These are phyloP conservation scores for Phytopythium ostracodes DNA, from an alignment of 352 stramenopile genomes.

Conservation along the genomic window DNA sequence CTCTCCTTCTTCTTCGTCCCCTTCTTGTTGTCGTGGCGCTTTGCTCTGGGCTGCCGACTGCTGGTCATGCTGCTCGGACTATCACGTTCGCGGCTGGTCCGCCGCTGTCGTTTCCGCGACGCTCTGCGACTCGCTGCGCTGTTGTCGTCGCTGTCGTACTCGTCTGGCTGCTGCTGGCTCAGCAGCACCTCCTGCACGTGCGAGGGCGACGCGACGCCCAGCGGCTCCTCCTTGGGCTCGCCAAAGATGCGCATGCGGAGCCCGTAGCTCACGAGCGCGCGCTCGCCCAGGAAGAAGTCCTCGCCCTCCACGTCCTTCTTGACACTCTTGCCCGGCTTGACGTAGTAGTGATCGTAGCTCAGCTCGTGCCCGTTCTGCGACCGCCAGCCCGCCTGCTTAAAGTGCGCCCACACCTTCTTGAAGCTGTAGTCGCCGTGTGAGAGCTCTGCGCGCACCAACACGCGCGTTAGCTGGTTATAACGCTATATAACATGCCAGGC, in stretches of 20 bases:
- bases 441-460: slow-evolving; percentile 30
- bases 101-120: slow-evolving; percentile 9
- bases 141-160: slow-evolving; percentile 1
- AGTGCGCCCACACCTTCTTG: slow-evolving; percentile 31
- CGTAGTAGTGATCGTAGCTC: slow-evolving; percentile 45
- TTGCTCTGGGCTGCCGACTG: slow-evolving; percentile 2
- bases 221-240: slow-evolving; percentile 7
- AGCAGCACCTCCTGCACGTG: slow-evolving; percentile 3
- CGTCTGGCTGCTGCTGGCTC: slow-evolving; percentile 13
- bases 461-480: no score
- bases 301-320: slow-evolving; percentile 20
- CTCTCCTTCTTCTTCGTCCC: slow-evolving; percentile 4
- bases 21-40: slow-evolving; percentile 2
- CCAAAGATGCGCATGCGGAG: slow-evolving; percentile 30
- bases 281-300: slow-evolving; percentile 40
- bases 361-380: slow-evolving; percentile 14
- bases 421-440: slow-evolving; percentile 41
- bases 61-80: background rate
- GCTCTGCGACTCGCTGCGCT: background rate
- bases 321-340: slow-evolving; percentile 30
- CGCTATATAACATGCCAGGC: no score
- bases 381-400: slow-evolving; percentile 20
- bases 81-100: background rate
- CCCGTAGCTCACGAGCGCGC: slow-evolving; percentile 28
- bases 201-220: background rate